These are phyloP conservation scores for Aspergillus kassunensis DNA, from an alignment of 495 filamentous ascomycete genomes.

Conservation along the genomic window DNA sequence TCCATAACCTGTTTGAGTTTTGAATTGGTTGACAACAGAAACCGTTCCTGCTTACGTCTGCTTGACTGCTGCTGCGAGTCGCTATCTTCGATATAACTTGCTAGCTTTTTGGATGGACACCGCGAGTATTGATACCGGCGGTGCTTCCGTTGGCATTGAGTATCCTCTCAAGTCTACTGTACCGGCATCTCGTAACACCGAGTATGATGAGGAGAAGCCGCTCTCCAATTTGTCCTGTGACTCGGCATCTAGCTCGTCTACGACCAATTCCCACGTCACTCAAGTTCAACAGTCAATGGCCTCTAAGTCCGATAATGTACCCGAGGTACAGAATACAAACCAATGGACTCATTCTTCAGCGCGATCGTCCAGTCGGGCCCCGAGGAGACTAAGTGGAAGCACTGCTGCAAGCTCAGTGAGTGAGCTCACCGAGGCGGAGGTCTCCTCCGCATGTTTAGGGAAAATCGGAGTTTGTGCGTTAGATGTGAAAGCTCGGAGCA, in stretches of 20 bases:
- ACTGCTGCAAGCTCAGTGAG: slow-evolving; percentile 66
- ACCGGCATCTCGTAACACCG: slow-evolving; percentile 2
- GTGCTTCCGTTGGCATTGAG: slow-evolving; percentile 39
- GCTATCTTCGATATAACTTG: not conserved
- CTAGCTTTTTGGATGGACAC: not conserved
- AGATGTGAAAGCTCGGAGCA: slow-evolving; percentile 93
- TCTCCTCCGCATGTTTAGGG: slow-evolving; percentile 39
- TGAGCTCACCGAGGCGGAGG: slow-evolving; percentile 37
- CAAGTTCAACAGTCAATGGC: slow-evolving; percentile 17
- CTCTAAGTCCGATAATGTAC: slow-evolving; percentile 17
- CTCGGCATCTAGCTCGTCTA: slow-evolving; percentile 13
- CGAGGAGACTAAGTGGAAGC: slow-evolving; percentile 71
- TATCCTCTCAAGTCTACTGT: slow-evolving; percentile 1
- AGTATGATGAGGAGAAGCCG: slow-evolving; percentile 18
- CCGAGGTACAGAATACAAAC: slow-evolving; percentile 21
- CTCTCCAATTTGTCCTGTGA: slow-evolving; percentile 14
- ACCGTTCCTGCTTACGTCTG: no score
- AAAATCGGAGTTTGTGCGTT: slow-evolving; percentile 91
- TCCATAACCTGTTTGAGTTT: not conserved
- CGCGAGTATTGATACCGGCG: slow-evolving; percentile 6
- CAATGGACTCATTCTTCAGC: slow-evolving; percentile 43
- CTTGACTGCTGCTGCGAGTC: no score
- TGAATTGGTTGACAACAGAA: no score
- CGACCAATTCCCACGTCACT: slow-evolving; percentile 1
- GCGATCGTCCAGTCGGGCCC: slow-evolving; percentile 68